phyloP scores from a whole-genome alignment of 1,284 basidiomycete species.

The Papiliotrema fonsecae region DNA sequence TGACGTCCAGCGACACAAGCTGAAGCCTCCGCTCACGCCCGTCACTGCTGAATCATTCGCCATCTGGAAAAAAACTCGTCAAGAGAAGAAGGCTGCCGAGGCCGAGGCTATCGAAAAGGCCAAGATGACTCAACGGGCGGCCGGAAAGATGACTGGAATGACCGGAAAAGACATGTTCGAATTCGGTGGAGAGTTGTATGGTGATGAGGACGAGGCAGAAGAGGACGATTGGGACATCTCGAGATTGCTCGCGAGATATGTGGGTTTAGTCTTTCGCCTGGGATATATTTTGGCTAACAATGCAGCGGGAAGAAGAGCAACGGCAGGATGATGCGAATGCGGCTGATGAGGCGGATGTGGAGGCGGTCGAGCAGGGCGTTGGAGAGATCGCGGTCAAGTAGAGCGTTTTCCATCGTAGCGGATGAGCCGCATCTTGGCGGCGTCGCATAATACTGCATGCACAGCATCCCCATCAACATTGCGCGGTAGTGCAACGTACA shows the following conservation, averaged over 20 bases:
- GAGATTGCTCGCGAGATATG: slow-evolving; percentile 43
- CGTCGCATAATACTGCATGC: no score
- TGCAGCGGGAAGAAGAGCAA: slow-evolving; percentile 53
- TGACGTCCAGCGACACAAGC: slow-evolving; percentile 75
- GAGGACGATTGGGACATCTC: slow-evolving; percentile 48
- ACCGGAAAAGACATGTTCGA: slow-evolving; percentile 95
- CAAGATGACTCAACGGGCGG: slow-evolving; percentile 76
- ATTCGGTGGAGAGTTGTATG: slow-evolving; percentile 94
- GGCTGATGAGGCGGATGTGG: slow-evolving; percentile 56
- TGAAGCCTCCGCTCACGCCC: slow-evolving; percentile 85
- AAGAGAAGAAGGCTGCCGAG: slow-evolving; percentile 90
- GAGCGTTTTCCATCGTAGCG: neutral
- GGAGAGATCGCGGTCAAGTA: slow-evolving; percentile 3
- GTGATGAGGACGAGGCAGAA: slow-evolving; percentile 68
- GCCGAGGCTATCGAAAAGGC: slow-evolving; percentile 73
- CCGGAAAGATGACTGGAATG: slow-evolving; percentile 90
- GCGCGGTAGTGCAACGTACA: no score
- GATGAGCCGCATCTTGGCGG: no score
- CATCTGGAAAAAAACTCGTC: slow-evolving; percentile 86
- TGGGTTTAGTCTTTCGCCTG: slow-evolving; percentile 48
- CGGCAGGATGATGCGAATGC: slow-evolving; percentile 42
- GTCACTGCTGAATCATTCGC: slow-evolving; percentile 93
- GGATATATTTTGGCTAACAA: slow-evolving; percentile 55
- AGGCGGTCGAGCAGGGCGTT: slow-evolving; percentile 54
- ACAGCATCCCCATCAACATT: no score